phyloP scores from a whole-genome alignment of 495 filamentous ascomycete genomes.

The Astrothelium subdiscretum region DNA sequence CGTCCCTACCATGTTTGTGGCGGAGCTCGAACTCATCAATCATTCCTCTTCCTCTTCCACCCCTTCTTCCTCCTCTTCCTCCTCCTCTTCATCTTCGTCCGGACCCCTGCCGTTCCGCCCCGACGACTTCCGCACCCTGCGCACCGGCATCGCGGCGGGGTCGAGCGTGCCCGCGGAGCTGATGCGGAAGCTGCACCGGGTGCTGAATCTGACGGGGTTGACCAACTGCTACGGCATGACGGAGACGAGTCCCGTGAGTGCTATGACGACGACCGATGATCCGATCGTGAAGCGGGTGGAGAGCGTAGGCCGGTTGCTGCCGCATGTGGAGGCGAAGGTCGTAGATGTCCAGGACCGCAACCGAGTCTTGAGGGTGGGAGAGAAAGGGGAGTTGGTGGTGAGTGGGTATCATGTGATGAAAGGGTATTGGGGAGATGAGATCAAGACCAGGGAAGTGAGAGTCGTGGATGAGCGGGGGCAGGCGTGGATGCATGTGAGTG shows the following conservation, averaged over 20 bases:
- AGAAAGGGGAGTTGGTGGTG: slow-evolving; percentile 71
- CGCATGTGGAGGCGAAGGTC: slow-evolving; percentile 77
- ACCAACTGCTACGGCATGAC: slow-evolving; percentile 99
- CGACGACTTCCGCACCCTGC: slow-evolving; percentile 54
- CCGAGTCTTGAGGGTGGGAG: slow-evolving; percentile 47
- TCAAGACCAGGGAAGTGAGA: slow-evolving; percentile 60
- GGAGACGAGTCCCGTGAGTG: slow-evolving; percentile 83
- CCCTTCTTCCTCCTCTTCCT: too few relatives aligned
- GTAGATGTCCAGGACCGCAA: slow-evolving; percentile 50
- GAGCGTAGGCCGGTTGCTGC: slow-evolving; percentile 66
- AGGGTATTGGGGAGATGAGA: slow-evolving; percentile 70
- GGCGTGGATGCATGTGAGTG: slow-evolving; percentile 50
- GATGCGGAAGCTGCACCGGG: slow-evolving; percentile 67
- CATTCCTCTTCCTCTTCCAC: not conserved
- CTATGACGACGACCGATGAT: slow-evolving; percentile 80
- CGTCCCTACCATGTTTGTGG: slow-evolving; percentile 91
- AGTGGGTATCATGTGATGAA: slow-evolving; percentile 84
- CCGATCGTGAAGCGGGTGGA: slow-evolving; percentile 66
- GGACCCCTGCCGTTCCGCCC: slow-evolving; percentile 26
- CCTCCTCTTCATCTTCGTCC: not conserved
- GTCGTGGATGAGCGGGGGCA: slow-evolving; percentile 46
- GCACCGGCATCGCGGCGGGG: slow-evolving; percentile 89
- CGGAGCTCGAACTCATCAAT: slow-evolving; percentile 61
- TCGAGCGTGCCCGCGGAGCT: slow-evolving; percentile 69
- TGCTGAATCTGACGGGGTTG: slow-evolving; percentile 69